Evolutionary conservation across 2,329 filamentous ascomycete species (phyloP).

Genomic region (Fusarium citri): DNA sequence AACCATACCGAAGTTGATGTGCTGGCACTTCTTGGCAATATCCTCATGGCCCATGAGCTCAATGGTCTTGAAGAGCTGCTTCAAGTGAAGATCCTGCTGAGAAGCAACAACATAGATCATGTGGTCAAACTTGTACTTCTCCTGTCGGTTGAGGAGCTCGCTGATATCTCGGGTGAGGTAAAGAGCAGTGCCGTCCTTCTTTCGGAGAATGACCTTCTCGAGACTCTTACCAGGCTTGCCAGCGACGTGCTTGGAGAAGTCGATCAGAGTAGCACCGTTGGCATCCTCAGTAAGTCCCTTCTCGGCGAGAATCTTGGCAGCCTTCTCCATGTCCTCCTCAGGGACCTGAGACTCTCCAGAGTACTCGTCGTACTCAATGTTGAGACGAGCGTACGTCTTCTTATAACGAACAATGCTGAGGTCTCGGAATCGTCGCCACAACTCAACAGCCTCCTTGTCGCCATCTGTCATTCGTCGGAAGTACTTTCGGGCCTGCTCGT

Average conservation of each 20-base stretch:
- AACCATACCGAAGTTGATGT: conserved; percentile 81
- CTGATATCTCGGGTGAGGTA: conserved; percentile 84
- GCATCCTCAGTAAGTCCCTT: conserved; percentile 75
- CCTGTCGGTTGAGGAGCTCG: conserved; percentile 73
- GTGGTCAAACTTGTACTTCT: conserved; percentile 76
- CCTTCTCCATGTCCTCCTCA: conserved; percentile 72
- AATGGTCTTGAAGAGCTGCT: conserved; percentile 81
- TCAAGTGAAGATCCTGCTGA: conserved; percentile 78
- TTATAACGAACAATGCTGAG: conserved; percentile 75
- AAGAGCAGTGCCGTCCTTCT: conserved; percentile 79
- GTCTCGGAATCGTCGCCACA: conserved; percentile 75
- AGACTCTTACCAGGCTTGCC: conserved; percentile 76
- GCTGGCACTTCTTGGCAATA: conserved; percentile 74
- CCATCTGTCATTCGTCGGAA: conserved; percentile 79
- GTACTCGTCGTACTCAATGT: conserved; percentile 76
- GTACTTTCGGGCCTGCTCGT: conserved; percentile 79
- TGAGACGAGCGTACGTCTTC: conserved; percentile 75
- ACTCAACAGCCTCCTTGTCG: conserved; percentile 68
- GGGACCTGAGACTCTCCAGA: conserved; percentile 80
- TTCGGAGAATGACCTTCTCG: conserved; percentile 76
- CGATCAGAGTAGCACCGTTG: conserved; percentile 77
- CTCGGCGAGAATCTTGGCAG: conserved; percentile 71
- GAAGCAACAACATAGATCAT: conserved; percentile 84
- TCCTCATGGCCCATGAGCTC: conserved; percentile 77
- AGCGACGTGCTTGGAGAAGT: conserved; percentile 75